A percentile compares a stretch with the other conserved stretches of the same genome.
Conservation (phyloP, 768 basidiomycete genomes). For the Russula sp. region DNA sequence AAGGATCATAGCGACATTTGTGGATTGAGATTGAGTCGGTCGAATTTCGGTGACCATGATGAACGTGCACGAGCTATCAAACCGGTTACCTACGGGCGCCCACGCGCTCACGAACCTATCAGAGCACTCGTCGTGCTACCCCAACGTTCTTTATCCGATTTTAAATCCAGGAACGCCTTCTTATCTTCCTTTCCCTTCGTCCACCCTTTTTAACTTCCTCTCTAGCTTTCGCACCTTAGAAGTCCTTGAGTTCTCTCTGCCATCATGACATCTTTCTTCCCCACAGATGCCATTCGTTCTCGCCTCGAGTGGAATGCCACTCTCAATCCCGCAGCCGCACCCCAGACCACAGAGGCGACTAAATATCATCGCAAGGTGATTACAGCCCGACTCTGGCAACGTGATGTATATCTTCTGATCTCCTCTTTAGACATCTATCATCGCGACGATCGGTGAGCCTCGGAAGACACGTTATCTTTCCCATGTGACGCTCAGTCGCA, state of each 20-base stretch:
- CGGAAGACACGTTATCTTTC: background rate
- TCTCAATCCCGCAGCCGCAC: slow-evolving; percentile 64
- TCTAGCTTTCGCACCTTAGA: background rate
- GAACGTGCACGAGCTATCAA: background rate
- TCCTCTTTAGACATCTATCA: slow-evolving; percentile 79
- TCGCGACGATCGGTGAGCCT: slow-evolving; percentile 88
- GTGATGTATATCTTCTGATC: slow-evolving; percentile 2
- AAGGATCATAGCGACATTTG: background rate
- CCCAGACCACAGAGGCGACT: slow-evolving; percentile 66
- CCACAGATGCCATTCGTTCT: slow-evolving; percentile 40
- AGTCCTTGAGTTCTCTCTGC: background rate
- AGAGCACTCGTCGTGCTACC: background rate
- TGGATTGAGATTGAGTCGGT: background rate
- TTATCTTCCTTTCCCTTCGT: background rate
- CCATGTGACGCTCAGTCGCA: slow-evolving; percentile 7
- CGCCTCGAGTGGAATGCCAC: slow-evolving; percentile 92
- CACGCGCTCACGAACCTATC: no score
- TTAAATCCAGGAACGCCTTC: background rate
- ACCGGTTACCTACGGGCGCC: no score
- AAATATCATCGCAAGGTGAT: slow-evolving; percentile 88
- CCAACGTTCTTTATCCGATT: slow-evolving; percentile 11
- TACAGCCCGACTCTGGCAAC: background rate
- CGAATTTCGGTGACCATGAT: no score
- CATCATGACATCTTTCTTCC: slow-evolving; percentile 19
- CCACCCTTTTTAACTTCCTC: background rate